A percentile compares a stretch with the other conserved stretches of the same genome.
Conservation (phyloP, 2,329 filamentous ascomycete genomes). For the Ceratocystis ficicola region DNA sequence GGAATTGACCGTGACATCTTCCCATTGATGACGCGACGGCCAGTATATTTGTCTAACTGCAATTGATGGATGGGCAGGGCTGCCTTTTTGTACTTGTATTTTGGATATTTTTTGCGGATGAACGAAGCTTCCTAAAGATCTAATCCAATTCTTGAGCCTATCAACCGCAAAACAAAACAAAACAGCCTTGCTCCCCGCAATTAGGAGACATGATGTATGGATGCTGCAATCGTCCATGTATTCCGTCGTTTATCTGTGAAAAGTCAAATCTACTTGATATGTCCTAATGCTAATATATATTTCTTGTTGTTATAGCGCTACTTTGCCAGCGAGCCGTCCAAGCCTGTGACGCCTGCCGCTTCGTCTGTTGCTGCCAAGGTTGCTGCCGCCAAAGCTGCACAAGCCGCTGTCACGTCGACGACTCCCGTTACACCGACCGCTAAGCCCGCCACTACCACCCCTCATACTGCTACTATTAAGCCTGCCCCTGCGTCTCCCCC, state of each 20-base stretch:
- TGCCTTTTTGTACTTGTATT: not conserved
- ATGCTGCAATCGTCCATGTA: not conserved
- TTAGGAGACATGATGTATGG: not conserved
- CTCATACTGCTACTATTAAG: not conserved
- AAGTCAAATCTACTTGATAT: not conserved
- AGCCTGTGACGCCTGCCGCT: constrained; percentile 34
- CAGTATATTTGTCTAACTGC: not conserved
- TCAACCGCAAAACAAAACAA: not conserved
- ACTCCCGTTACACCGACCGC: constrained; percentile 23
- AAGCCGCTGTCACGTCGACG: constrained; percentile 26
- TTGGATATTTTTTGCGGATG: not conserved
- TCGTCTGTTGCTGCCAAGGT: constrained; percentile 33
- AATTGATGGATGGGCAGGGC: not conserved
- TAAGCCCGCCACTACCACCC: constrained; percentile 22
- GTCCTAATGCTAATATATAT: constrained; percentile 9
- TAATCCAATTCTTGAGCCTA: not conserved
- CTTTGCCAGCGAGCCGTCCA: constrained; percentile 39
- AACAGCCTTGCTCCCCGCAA: not conserved
- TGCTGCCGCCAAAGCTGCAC: constrained; percentile 27
- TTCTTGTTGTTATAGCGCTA: constrained; percentile 36
- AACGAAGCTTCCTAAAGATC: not conserved
- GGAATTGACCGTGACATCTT: not conserved
- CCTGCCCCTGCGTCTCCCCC: constrained; percentile 15
- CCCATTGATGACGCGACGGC: not conserved
- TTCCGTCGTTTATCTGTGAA: not conserved